Conservation (phyloP, 2,329 filamentous ascomycete genomes). For the Nothophaeocryptopus gaeumannii region DNA sequence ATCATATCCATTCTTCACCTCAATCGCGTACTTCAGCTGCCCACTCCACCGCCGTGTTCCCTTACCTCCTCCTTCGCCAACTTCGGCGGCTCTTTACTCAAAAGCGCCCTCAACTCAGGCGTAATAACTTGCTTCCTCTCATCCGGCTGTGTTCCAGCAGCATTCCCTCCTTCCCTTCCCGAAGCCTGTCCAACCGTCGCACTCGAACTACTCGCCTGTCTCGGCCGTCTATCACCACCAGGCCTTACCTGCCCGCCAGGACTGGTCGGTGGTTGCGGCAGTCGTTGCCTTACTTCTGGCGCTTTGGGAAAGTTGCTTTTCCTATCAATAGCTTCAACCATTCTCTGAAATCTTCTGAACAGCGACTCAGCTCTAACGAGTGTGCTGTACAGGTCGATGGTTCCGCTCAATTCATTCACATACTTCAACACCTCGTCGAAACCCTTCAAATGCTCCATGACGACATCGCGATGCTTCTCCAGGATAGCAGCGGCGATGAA, state of each 20-base stretch:
- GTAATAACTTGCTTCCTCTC: conserved; percentile 57
- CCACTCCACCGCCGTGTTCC: conserved; percentile 35
- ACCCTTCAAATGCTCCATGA: conserved; percentile 88
- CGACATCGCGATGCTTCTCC: conserved; percentile 93
- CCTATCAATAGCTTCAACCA: conserved; percentile 88
- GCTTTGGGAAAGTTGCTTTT: conserved; percentile 75
- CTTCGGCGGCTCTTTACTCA: conserved; percentile 59
- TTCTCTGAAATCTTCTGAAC: conserved; percentile 81
- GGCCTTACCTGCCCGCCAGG: conserved; percentile 17
- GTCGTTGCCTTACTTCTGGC: conserved; percentile 49
- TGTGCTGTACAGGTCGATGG: conserved; percentile 84
- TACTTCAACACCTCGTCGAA: conserved; percentile 99
- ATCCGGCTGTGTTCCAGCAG: conserved; percentile 24
- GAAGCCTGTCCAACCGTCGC: conserved; percentile 27
- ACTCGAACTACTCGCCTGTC: conserved; percentile 8
- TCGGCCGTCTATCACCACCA: conserved; percentile 22
- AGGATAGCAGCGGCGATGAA: conserved; percentile 92
- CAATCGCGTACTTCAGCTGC: conserved; percentile 31
- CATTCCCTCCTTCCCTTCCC: conserved; percentile 38
- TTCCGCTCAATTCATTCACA: conserved; percentile 91
- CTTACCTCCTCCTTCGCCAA: conserved; percentile 47
- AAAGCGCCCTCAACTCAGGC: conserved; percentile 58
- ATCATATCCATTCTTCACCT: background rate
- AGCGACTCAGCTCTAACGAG: conserved; percentile 84
- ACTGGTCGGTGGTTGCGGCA: conserved; percentile 35